Evolutionary conservation across 768 basidiomycete species (phyloP).

Genomic region (Suillus americanus): DNA sequence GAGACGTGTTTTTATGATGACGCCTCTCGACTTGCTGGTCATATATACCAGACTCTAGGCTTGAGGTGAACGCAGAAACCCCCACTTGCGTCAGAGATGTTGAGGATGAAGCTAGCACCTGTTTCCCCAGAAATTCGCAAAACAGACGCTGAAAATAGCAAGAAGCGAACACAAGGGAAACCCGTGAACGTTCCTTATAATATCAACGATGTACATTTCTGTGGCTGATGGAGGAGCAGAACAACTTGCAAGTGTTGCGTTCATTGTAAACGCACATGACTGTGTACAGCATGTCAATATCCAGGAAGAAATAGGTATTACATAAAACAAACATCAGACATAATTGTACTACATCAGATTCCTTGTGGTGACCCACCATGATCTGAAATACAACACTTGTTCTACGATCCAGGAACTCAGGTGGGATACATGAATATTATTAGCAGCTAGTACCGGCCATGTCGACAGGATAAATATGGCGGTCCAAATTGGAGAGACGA

Average conservation of each 20-base stretch:
- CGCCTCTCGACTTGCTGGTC: background rate
- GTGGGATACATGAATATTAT: background rate
- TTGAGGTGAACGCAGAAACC: too few relatives aligned
- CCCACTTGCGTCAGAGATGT: too few relatives aligned
- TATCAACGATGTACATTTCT: too few relatives aligned
- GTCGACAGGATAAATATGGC: background rate
- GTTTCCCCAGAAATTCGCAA: too few relatives aligned
- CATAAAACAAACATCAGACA: background rate
- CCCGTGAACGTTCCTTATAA: too few relatives aligned
- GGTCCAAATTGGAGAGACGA: conserved; percentile 2
- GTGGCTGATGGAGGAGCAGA: background rate
- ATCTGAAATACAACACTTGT: background rate
- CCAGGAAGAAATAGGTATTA: background rate
- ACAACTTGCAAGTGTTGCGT: background rate
- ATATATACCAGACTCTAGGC: background rate
- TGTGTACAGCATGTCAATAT: background rate
- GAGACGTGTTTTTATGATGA: too few relatives aligned
- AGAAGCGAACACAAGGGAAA: too few relatives aligned
- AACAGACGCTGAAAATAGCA: too few relatives aligned
- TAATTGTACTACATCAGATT: background rate
- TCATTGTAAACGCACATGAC: background rate
- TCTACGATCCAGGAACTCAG: background rate
- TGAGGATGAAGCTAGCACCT: too few relatives aligned
- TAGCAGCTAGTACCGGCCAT: background rate
- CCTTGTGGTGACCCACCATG: background rate